Evolutionary conservation across 345 rosid species (phyloP).

Genomic region (Dimocarpus longan): DNA sequence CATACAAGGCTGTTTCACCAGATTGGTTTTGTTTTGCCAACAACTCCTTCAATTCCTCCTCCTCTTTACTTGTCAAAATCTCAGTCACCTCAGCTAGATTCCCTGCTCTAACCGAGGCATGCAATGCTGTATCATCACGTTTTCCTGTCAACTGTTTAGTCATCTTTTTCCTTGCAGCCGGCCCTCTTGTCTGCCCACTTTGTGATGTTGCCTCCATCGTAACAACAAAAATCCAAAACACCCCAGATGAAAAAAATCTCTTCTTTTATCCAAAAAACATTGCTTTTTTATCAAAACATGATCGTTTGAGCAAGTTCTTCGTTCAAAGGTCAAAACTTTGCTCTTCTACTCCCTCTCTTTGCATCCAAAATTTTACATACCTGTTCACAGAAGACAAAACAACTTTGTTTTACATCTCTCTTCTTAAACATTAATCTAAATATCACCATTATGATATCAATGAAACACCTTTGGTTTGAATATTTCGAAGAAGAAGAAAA

Average conservation of each 20-base stretch:
- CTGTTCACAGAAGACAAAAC: constrained; percentile 21
- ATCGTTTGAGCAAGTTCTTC: neutral
- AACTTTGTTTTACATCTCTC: too few species aligned
- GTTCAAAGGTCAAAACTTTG: constrained; percentile 15
- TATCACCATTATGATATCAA: constrained; percentile 1
- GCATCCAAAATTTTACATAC: constrained; percentile 9
- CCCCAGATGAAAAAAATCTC: constrained; percentile 45
- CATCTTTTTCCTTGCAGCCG: constrained; percentile 63
- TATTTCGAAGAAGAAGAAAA: neutral
- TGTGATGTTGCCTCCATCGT: constrained; percentile 33
- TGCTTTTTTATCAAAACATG: neutral
- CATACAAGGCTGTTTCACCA: constrained; percentile 94
- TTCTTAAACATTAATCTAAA: too few species aligned
- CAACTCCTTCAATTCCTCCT: constrained; percentile 49
- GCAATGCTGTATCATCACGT: constrained; percentile 74
- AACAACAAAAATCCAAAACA: constrained; percentile 17
- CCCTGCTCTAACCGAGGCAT: constrained; percentile 78
- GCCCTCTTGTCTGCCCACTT: constrained; percentile 18
- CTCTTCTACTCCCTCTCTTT: constrained; percentile 18
- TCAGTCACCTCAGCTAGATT: constrained; percentile 51
- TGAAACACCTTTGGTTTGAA: neutral
- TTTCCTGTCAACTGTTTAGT: constrained; percentile 86
- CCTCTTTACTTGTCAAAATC: constrained; percentile 45
- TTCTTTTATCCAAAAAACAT: neutral
- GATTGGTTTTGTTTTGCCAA: constrained; percentile 80